Evolutionary conservation across 1,139 yeast genomes (phyloP).

Genomic region (Protomyces macrosporus): DNA sequence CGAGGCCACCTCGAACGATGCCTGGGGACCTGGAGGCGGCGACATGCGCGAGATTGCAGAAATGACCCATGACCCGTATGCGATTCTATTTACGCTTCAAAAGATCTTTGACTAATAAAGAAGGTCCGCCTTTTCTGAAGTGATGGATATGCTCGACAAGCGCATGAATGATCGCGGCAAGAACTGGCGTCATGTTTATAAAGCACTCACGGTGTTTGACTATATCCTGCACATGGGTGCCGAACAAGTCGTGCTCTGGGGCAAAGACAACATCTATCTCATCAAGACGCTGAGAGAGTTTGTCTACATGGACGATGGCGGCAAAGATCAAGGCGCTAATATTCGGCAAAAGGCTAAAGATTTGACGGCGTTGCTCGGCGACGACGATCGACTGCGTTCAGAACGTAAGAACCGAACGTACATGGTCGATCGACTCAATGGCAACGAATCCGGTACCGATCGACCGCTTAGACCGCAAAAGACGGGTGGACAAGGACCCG

Average conservation of each 20-base stretch:
- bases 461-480: constrained; percentile 20
- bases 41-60: constrained; percentile 83
- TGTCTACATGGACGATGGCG: constrained; percentile 71
- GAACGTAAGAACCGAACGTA: constrained; percentile 48
- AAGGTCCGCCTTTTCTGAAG: constrained; percentile 69
- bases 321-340: constrained; percentile 83
- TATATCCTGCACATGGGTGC: constrained; percentile 82
- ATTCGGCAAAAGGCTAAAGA: constrained; percentile 90
- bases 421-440: constrained; percentile 32
- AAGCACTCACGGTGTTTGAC: constrained; percentile 80
- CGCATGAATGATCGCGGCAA: constrained; percentile 94
- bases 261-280: constrained; percentile 81
- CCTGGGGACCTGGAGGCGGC: constrained; percentile 73
- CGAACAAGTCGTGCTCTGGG: constrained; percentile 91
- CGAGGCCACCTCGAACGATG: constrained; percentile 88
- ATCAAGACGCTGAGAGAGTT: constrained; percentile 90
- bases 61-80: constrained; percentile 57
- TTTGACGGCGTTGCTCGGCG: constrained; percentile 68
- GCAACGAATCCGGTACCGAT: constrained; percentile 26
- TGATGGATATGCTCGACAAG: constrained; percentile 93
- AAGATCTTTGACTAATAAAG: constrained; percentile 28
- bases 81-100: constrained; percentile 31
- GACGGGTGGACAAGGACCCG: constrained; percentile 5
- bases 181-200: constrained; percentile 96
- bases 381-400: constrained; percentile 73